phyloP scores from a whole-genome alignment of 495 filamentous ascomycete genomes.

The Parmelia sp. region DNA sequence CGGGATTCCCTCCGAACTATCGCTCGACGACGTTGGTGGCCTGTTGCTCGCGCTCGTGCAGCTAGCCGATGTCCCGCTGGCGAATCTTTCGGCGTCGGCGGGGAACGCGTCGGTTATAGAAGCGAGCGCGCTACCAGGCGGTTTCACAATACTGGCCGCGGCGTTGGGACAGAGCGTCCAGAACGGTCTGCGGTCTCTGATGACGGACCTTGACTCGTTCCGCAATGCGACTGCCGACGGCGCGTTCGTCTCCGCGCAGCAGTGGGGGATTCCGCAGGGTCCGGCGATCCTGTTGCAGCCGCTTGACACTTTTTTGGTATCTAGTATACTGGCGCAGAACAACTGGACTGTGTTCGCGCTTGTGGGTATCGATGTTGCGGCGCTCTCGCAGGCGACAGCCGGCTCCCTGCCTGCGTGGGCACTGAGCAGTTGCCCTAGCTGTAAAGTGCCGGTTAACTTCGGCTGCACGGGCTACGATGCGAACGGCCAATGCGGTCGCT shows the following conservation, averaged over 20 bases:
- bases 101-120: not conserved
- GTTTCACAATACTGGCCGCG: not conserved
- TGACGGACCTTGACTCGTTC: not conserved
- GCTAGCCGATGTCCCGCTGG: not conserved
- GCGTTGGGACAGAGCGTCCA: not conserved
- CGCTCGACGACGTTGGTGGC: not conserved
- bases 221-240: not conserved
- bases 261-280: not conserved
- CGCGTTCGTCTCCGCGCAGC: not conserved
- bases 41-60: not conserved
- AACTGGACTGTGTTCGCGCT: not conserved
- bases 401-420: not conserved
- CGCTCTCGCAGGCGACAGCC: not conserved
- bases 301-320: not conserved
- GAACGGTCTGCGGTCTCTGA: not conserved
- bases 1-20: not conserved
- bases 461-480: not conserved
- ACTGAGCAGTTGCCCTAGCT: not conserved
- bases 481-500: not conserved
- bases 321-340: not conserved
- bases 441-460: not conserved
- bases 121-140: not conserved
- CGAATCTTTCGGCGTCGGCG: not conserved
- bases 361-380: not conserved
- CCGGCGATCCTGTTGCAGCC: not conserved